Percentiles rank a stretch among this genome's conserved stretches.
Conservation (phyloP, 805 yeast species). For the Wickerhamiella bombiphila region DNA sequence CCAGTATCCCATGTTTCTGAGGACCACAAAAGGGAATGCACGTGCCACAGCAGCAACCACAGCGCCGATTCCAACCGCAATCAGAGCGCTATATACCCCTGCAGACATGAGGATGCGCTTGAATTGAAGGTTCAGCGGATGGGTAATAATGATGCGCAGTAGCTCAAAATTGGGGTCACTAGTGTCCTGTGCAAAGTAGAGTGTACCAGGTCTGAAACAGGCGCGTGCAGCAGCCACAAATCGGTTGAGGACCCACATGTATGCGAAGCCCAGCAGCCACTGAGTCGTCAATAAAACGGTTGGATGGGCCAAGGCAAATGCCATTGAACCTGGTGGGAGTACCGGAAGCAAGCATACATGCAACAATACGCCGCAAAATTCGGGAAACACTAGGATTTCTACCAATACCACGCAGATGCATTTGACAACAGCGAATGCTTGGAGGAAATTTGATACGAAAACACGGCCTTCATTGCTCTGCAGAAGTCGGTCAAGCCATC, state of each 20-base stretch:
- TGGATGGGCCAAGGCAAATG: constrained; percentile 1
- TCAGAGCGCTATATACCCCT: constrained; percentile 32
- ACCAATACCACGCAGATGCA: constrained; percentile 60
- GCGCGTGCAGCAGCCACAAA: constrained; percentile 74
- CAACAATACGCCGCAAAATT: constrained; percentile 66
- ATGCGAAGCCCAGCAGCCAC: constrained; percentile 68
- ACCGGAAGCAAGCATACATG: constrained; percentile 57
- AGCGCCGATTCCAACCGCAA: constrained; percentile 58
- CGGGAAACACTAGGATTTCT: constrained; percentile 76
- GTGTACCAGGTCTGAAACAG: constrained; percentile 73
- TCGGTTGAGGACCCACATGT: constrained; percentile 77
- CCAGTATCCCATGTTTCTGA: constrained; percentile 17
- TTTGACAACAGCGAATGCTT: constrained; percentile 41
- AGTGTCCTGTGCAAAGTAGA: constrained; percentile 84
- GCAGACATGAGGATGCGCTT: constrained; percentile 58
- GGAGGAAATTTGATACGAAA: constrained; percentile 9
- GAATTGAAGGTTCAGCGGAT: constrained; percentile 58
- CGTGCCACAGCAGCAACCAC: constrained; percentile 37
- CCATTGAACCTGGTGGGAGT: constrained; percentile 4
- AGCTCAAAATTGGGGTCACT: constrained; percentile 84
- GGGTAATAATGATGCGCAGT: constrained; percentile 71
- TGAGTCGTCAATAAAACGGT: constrained; percentile 20
- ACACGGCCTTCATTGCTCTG: constrained; percentile 5
- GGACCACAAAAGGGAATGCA: constrained; percentile 4
- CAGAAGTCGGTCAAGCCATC: constrained; percentile 8